Conservation (phyloP, 352 stramenopile genomes). For the Globisporangium sylvaticum region DNA sequence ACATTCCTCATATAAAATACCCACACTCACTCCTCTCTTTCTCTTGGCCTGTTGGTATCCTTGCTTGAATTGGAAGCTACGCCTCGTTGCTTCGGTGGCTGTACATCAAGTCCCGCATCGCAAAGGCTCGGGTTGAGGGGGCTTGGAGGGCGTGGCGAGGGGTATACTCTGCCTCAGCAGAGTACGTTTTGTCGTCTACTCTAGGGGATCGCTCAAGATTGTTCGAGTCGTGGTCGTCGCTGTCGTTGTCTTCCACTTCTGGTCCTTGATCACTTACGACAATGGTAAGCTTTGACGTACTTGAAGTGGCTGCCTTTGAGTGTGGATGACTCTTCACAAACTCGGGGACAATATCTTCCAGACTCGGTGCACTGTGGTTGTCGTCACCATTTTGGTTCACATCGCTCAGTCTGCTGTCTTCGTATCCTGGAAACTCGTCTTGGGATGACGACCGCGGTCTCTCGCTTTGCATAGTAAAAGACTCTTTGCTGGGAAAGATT, state of each 20-base stretch:
- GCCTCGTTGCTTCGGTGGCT: slow-evolving; percentile 12
- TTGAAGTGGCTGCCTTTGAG: not conserved
- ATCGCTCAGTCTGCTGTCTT: not conserved
- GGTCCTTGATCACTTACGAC: not conserved
- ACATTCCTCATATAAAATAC: not conserved
- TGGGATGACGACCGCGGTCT: not conserved
- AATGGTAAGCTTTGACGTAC: not conserved
- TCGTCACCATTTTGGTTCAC: not conserved
- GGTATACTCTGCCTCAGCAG: not conserved
- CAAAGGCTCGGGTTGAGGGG: not conserved
- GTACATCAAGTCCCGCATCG: slow-evolving; percentile 7
- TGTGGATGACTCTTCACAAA: too few species aligned
- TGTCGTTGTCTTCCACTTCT: slow-evolving; percentile 2
- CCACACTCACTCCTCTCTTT: not conserved
- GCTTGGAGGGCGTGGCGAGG: not conserved
- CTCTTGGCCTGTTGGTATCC: not conserved
- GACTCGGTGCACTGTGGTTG: not conserved
- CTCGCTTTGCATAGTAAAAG: not conserved
- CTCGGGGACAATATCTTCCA: slow-evolving; percentile 13
- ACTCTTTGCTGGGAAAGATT: not conserved
- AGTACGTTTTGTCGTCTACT: not conserved
- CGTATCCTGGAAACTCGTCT: not conserved
- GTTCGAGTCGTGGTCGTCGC: not conserved
- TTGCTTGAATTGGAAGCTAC: not conserved
- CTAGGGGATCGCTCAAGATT: not conserved